phyloP scores from a whole-genome alignment of 805 yeast genomes.

The Torulaspora delbrueckii region DNA sequence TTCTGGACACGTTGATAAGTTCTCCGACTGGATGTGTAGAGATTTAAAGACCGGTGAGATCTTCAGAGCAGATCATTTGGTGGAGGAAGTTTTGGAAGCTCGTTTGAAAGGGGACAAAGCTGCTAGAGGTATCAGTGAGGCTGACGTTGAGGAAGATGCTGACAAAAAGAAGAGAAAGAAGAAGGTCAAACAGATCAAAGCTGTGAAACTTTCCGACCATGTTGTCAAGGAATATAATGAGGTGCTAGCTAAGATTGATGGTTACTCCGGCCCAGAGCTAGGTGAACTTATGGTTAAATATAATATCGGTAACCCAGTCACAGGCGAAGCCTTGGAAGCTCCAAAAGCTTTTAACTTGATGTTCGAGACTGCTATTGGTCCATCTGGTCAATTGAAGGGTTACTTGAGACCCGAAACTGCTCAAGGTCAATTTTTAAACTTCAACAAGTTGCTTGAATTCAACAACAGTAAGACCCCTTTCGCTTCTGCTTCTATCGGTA shows the following conservation, averaged over 20 bases:
- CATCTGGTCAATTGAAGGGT: constrained; percentile 94
- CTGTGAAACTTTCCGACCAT: constrained; percentile 76
- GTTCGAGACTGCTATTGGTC: constrained; percentile 99
- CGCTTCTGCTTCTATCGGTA: constrained; percentile 99
- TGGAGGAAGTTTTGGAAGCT: constrained; percentile 95
- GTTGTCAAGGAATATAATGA: constrained; percentile 76
- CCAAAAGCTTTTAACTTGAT: constrained; percentile 95
- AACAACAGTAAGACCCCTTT: constrained; percentile 97
- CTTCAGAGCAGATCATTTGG: constrained; percentile 96
- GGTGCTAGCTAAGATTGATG: constrained; percentile 90
- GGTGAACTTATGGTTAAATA: constrained; percentile 82
- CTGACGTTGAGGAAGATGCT: constrained; percentile 56
- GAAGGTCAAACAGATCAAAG: constrained; percentile 93
- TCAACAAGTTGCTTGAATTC: constrained; percentile 85
- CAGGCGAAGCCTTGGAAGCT: constrained; percentile 77
- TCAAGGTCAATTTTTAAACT: constrained; percentile 97
- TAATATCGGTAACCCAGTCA: constrained; percentile 86
- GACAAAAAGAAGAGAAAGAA: constrained; percentile 91
- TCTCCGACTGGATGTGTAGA: constrained; percentile 98
- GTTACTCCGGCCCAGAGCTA: constrained; percentile 85
- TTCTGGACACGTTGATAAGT: constrained; percentile 98
- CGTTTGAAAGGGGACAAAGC: constrained; percentile 95
- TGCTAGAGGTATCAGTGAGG: constrained; percentile 75
- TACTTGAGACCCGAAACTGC: constrained; percentile 98
- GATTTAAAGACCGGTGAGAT: constrained; percentile 96